Conservation (phyloP, 2,329 filamentous ascomycete species). For the Tolypocladium endophyticum region DNA sequence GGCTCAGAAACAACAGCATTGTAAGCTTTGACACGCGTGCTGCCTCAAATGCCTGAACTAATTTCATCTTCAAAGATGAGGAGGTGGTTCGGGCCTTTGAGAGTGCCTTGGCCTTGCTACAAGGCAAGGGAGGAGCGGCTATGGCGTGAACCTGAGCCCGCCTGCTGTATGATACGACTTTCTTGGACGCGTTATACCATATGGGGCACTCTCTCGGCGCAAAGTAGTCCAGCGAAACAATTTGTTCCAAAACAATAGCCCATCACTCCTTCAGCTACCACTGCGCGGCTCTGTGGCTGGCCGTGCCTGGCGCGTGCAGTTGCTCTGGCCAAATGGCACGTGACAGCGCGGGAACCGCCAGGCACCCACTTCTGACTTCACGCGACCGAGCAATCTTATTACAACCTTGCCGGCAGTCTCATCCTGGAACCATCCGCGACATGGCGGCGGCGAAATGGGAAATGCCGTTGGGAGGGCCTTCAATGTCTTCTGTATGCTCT, state of each 20-base stretch:
- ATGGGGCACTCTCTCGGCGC: neutral
- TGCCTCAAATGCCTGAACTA: conserved; percentile 6
- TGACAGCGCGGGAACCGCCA: neutral
- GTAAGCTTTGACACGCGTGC: conserved; percentile 37
- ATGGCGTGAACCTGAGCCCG: neutral
- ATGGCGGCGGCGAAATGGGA: neutral
- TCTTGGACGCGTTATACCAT: neutral
- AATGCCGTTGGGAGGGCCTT: neutral
- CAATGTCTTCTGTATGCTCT: neutral
- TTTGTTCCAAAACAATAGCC: neutral
- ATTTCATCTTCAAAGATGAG: conserved; percentile 18
- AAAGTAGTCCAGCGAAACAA: neutral
- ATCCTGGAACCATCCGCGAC: neutral
- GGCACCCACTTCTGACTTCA: neutral
- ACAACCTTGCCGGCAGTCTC: neutral
- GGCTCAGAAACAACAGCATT: conserved; percentile 67
- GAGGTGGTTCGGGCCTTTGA: conserved; percentile 55
- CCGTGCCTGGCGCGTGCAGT: neutral
- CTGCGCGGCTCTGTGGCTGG: neutral
- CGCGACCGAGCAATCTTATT: neutral
- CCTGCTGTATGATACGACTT: neutral
- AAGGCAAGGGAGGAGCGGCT: conserved; percentile 17
- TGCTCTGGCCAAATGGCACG: neutral
- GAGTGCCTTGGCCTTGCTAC: conserved; percentile 46
- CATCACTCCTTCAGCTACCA: neutral